Conservation (phyloP, 768 basidiomycete species). For the Mycena indigotica region DNA sequence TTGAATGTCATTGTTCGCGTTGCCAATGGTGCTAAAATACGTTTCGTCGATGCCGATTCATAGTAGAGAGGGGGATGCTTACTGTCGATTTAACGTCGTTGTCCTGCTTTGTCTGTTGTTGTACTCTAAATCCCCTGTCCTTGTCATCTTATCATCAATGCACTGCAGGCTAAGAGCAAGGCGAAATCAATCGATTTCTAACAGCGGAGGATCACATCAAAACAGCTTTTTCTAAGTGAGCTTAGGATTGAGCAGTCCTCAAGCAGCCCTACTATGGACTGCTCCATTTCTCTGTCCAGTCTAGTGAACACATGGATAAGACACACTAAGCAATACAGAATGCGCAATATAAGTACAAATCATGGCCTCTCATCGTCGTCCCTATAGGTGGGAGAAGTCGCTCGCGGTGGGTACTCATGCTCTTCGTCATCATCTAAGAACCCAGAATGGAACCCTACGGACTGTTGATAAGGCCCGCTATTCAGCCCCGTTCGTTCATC, state of each 20-base stretch:
- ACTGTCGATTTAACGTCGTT: background rate
- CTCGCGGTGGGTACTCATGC: slow-evolving; percentile 20
- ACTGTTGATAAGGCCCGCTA: slow-evolving; percentile 25
- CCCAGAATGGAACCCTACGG: slow-evolving; percentile 20
- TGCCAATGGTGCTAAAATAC: slow-evolving; percentile 82
- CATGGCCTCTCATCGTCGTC: slow-evolving; percentile 37
- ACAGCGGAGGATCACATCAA: background rate
- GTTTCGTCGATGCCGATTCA: slow-evolving; percentile 51
- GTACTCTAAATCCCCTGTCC: background rate
- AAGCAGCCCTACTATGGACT: no score
- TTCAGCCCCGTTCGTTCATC: slow-evolving; percentile 73
- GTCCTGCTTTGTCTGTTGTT: slow-evolving; percentile 13
- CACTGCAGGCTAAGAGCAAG: no score
- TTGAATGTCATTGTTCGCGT: slow-evolving; percentile 79
- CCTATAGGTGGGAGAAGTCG: slow-evolving; percentile 14
- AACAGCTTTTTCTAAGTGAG: background rate
- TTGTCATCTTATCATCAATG: no score
- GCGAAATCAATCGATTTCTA: no score
- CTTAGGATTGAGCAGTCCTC: no score
- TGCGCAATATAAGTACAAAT: background rate
- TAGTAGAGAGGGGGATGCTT: background rate
- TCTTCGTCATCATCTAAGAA: slow-evolving; percentile 67
- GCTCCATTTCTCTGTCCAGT: no score
- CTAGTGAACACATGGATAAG: background rate
- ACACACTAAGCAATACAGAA: background rate